phyloP scores from a whole-genome alignment of 2,329 filamentous ascomycete genomes.

The Verticillium dahliae region DNA sequence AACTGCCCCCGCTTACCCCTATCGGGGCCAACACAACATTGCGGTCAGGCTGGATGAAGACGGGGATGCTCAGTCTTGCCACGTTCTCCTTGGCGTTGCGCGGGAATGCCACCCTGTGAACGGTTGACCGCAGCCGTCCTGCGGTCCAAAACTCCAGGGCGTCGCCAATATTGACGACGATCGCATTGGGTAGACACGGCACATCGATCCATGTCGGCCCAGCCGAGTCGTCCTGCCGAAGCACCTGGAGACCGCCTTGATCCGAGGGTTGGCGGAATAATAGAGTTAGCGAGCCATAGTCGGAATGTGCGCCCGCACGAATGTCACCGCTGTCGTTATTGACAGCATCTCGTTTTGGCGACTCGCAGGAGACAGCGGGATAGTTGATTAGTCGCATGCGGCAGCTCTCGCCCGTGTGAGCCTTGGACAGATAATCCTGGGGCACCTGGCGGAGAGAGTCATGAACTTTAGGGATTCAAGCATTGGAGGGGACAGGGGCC shows the following conservation, averaged over 20 bases:
- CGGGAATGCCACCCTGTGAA: constrained; percentile 79
- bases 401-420: constrained; percentile 38
- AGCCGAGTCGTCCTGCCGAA: constrained; percentile 40
- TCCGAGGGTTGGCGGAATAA: constrained; percentile 70
- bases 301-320: constrained; percentile 85
- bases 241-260: constrained; percentile 82
- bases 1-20: background rate
- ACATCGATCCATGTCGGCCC: constrained; percentile 35
- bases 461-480: constrained; percentile 2
- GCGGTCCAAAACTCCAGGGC: constrained; percentile 82
- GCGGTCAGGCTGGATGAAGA: constrained; percentile 11
- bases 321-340: constrained; percentile 48
- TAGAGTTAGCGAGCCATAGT: constrained; percentile 69
- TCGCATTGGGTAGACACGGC: constrained; percentile 28
- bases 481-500: background rate
- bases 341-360: constrained; percentile 18
- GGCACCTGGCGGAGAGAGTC: constrained; percentile 19
- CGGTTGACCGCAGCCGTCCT: constrained; percentile 76
- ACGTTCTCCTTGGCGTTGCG: constrained; percentile 9
- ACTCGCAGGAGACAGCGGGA: constrained; percentile 47
- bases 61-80: constrained; percentile 8
- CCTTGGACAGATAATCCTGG: constrained; percentile 44
- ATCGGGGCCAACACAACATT: constrained; percentile 9
- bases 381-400: constrained; percentile 41
- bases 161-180: constrained; percentile 71